Base-by-base conservation (phyloP, 169 alveolate genomes). In the Cyclospora cayetanensis region DNA sequence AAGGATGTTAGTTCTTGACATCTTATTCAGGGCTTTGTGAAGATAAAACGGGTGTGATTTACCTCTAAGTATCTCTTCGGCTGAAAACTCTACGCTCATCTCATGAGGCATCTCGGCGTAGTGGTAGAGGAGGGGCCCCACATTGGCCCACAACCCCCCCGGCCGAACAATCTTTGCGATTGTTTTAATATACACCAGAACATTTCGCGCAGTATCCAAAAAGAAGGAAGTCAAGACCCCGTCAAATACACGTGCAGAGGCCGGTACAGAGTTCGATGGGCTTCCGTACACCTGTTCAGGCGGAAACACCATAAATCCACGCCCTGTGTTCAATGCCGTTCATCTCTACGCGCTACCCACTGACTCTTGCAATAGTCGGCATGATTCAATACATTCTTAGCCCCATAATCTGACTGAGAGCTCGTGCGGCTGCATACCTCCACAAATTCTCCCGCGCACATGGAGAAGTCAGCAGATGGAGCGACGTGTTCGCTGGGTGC, bases 51-150 rank as follows among this genome's bases (percentile, higher is more conserved):
- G n/a, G n/a, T n/a, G n/a, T n/a, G 66, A 20, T 77, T 37, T 43
- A 88, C 93, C 83, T 2, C 66, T 50, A 15, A 41, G 60, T 1
- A 95, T 82, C 83, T 98, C 99, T 53, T 98, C 99, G 99, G 99
- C 98, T 70, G 99, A 91, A 37, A 98, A 95, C 90, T 98, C 99
- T 53, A 98, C 96, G 76, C 99, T 96, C 60, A 96, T 83, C 74
- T 97, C 98, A 87, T 96, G 95, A n/a, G 95, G 95, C 92, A 94
- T 90, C 50, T 98, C 99, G 9, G 99, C 97, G 93, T 97, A 99
- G 93, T 99, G 99, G 93, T 98, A 99, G 31, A 98, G 97, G 65
- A 99, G 95, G 34, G 99, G 99, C 1, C 99, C 99, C 70, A 99
- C 93, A 94, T 99, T 99, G 42, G 98, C 97, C 99, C 99, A 99